phyloP scores from a whole-genome alignment of 2,329 filamentous ascomycete genomes.

The Claviceps spartinae region DNA sequence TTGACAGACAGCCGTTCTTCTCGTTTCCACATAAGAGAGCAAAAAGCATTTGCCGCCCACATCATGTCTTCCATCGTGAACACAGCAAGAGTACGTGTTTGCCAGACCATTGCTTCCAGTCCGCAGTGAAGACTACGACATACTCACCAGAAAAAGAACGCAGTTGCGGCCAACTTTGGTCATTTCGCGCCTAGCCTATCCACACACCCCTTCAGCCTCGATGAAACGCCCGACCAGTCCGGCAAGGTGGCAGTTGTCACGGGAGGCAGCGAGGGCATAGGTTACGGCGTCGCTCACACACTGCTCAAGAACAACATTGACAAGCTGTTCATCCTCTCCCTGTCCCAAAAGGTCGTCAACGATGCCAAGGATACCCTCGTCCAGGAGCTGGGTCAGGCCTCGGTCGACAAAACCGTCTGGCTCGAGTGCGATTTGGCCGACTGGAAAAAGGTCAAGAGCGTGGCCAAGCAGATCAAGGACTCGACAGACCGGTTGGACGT shows the following conservation, averaged over 20 bases:
- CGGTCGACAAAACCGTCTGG: not conserved
- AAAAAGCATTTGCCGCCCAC: not conserved
- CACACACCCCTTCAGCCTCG: not conserved
- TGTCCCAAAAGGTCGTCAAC: not conserved
- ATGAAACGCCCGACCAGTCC: constrained; percentile 1
- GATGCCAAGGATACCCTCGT: not conserved
- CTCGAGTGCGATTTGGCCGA: not conserved
- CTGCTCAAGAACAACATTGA: not conserved
- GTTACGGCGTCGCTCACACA: not conserved
- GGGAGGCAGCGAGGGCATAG: not conserved
- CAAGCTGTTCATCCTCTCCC: not conserved
- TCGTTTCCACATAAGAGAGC: not conserved
- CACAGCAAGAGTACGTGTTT: not conserved
- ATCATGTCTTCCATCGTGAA: not conserved
- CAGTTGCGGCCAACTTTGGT: not conserved
- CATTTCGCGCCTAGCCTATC: not conserved
- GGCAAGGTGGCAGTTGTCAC: constrained; percentile 1
- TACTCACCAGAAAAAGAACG: not conserved
- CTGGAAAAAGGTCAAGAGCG: not conserved
- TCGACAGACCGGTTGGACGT: not conserved
- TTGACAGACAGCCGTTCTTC: not conserved
- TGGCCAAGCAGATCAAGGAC: not conserved
- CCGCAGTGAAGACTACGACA: not conserved
- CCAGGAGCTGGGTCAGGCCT: not conserved
- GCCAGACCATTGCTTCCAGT: not conserved